Percentiles rank a stretch among this genome's conserved stretches.
Conservation (phyloP, 139 green algal genomes). For the Medakamo hakoo region DNA sequence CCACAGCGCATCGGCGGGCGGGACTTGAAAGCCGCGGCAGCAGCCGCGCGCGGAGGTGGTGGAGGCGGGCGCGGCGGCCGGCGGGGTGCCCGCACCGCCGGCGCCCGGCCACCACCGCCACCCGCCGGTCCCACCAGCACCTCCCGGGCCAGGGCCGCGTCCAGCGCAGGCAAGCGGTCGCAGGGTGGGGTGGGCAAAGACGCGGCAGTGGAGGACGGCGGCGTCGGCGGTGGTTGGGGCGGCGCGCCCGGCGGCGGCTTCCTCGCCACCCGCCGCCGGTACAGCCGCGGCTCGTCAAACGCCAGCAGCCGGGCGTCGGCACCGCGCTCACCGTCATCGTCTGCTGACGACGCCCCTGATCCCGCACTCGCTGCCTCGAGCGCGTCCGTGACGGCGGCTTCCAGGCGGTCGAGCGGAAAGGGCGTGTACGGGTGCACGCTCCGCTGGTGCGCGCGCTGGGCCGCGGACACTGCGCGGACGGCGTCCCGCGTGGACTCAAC, state of each 20-base stretch:
- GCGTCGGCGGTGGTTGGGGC: too few relatives aligned
- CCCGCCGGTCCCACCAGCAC: background rate
- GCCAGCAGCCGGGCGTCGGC: too few relatives aligned
- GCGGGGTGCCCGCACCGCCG: too few relatives aligned
- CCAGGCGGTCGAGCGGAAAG: conserved; percentile 23
- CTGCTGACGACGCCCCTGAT: too few relatives aligned
- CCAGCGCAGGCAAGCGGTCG: background rate
- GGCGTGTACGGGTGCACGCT: conserved; percentile 23
- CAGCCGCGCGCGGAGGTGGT: too few relatives aligned
- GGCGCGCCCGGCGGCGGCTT: too few relatives aligned
- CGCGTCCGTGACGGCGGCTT: conserved; percentile 18
- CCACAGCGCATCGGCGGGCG: background rate
- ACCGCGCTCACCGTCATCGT: too few relatives aligned
- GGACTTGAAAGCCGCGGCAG: too few relatives aligned
- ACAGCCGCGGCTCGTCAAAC: background rate
- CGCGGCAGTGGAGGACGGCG: background rate
- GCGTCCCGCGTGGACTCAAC: too few relatives aligned
- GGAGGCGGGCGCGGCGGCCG: too few relatives aligned
- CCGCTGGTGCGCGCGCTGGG: conserved; percentile 8
- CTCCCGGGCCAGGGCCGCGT: background rate
- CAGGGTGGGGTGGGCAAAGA: background rate
- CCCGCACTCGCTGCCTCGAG: background rate
- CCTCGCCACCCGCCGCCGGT: background rate
- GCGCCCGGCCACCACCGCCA: background rate
- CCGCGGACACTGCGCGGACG: background rate